These are phyloP conservation scores for Colletotrichum salicis DNA, from an alignment of 2,329 filamentous ascomycete genomes.

Conservation along the genomic window DNA sequence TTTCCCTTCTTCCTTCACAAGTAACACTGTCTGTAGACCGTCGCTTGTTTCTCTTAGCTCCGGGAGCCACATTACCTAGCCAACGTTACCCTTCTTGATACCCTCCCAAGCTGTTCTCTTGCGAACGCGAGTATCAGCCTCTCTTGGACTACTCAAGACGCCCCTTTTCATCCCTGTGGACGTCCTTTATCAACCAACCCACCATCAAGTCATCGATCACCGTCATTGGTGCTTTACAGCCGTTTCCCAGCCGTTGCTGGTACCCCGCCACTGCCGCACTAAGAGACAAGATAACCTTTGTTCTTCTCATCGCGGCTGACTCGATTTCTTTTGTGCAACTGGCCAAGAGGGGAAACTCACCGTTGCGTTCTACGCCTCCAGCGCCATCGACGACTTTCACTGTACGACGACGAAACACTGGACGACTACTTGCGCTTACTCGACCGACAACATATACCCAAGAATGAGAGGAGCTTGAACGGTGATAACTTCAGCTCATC, in stretches of 20 bases:
- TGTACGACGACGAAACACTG: conserved; percentile 13
- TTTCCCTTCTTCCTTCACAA: background rate
- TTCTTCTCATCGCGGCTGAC: conserved; percentile 15
- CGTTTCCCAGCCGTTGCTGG: conserved; percentile 4
- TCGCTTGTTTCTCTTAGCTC: conserved; percentile 7
- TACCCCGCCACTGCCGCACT: background rate
- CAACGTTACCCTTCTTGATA: background rate
- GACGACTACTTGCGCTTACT: background rate
- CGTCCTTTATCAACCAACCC: background rate
- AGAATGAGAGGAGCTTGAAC: conserved; percentile 24
- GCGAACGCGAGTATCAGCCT: conserved; percentile 2
- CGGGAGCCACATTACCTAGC: conserved; percentile 9
- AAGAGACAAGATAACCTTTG: conserved; percentile 19
- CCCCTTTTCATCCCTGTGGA: background rate
- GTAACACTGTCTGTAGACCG: background rate
- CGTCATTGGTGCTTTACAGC: background rate
- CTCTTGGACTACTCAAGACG: background rate
- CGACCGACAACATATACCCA: background rate
- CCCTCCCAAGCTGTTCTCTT: background rate
- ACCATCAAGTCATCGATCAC: conserved; percentile 1
- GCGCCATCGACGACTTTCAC: conserved; percentile 13
- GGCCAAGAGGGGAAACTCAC: conserved; percentile 1
- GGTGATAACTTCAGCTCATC: conserved; percentile 7
- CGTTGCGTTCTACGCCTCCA: background rate
- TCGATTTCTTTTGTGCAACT: background rate